A percentile compares a stretch with the other conserved stretches of the same genome.
Conservation (phyloP, 2,329 filamentous ascomycete genomes). For the Arthrobotrys musiformis region DNA sequence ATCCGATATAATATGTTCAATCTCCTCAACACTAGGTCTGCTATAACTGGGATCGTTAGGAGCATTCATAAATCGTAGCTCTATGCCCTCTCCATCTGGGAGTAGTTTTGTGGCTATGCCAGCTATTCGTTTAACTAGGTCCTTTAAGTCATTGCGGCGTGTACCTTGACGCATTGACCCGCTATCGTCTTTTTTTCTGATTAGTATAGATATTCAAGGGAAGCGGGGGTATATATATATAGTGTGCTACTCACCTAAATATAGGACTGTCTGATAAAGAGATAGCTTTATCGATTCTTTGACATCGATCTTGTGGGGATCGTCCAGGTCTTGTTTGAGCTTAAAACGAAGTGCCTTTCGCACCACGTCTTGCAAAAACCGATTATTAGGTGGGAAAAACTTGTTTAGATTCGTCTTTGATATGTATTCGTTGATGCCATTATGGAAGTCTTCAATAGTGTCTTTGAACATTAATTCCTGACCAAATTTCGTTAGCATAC, state of each 20-base stretch:
- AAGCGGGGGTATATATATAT: not conserved
- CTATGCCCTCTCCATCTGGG: constrained; percentile 31
- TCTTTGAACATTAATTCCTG: not conserved
- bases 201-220: constrained; percentile 21
- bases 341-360: constrained; percentile 21
- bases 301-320: constrained; percentile 8
- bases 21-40: constrained; percentile 16
- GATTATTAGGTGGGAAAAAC: constrained; percentile 23
- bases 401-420: not conserved
- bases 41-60: constrained; percentile 19
- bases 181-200: constrained; percentile 27
- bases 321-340: constrained; percentile 23
- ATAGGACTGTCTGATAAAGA: constrained; percentile 26
- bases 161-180: constrained; percentile 34
- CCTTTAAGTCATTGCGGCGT: constrained; percentile 21
- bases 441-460: constrained; percentile 9
- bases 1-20: constrained; percentile 19
- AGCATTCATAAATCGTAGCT: constrained; percentile 26
- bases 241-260: constrained; percentile 12
- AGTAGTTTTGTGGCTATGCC: constrained; percentile 25
- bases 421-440: constrained; percentile 19
- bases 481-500: constrained; percentile 14
- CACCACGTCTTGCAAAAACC: constrained; percentile 25
- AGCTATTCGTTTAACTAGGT: constrained; percentile 30
- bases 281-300: constrained; percentile 26